A percentile compares a stretch with the other conserved stretches of the same genome.
Conservation (phyloP, 2,329 filamentous ascomycete genomes). For the Tolypocladium capitatum region DNA sequence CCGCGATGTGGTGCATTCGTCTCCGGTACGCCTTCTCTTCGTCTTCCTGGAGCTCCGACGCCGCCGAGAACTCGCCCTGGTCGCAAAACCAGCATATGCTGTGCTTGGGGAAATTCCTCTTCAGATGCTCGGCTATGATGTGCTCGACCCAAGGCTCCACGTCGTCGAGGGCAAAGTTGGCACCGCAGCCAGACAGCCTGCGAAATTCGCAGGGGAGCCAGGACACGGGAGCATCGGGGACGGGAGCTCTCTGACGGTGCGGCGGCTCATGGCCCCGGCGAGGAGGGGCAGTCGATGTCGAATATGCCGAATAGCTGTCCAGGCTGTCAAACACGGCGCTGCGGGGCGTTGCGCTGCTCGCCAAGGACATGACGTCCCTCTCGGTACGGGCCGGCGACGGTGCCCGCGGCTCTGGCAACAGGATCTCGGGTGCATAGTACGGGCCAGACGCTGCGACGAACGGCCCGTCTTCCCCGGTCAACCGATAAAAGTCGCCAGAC, state of each 20-base stretch:
- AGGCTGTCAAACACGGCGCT: slow-evolving; percentile 5
- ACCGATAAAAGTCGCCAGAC: not conserved
- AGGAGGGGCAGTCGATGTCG: slow-evolving; percentile 11
- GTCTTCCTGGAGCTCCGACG: not conserved
- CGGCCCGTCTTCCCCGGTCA: not conserved
- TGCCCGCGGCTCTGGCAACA: not conserved
- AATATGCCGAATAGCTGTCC: slow-evolving; percentile 8
- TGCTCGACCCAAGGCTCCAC: slow-evolving; percentile 33
- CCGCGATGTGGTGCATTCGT: slow-evolving; percentile 37
- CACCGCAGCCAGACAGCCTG: slow-evolving; percentile 20
- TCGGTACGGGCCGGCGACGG: not conserved
- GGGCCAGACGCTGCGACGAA: not conserved
- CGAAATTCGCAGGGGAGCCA: slow-evolving; percentile 33
- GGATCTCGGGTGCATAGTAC: slow-evolving; percentile 2
- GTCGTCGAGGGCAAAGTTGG: slow-evolving; percentile 24
- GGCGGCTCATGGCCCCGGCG: slow-evolving; percentile 6
- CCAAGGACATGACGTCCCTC: not conserved
- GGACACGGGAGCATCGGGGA: slow-evolving; percentile 1
- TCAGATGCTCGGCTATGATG: slow-evolving; percentile 23
- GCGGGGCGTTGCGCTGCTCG: slow-evolving; percentile 4
- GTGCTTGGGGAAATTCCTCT: slow-evolving; percentile 17
- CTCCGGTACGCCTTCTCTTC: slow-evolving; percentile 15
- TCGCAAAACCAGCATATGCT: slow-evolving; percentile 40
- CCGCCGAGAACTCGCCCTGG: slow-evolving; percentile 15
- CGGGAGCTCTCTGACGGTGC: slow-evolving; percentile 3